A percentile compares a stretch with the other conserved stretches of the same genome.
phyloP scores from a whole-genome alignment of 352 stramenopile species.

The Blastocystis sp. region DNA sequence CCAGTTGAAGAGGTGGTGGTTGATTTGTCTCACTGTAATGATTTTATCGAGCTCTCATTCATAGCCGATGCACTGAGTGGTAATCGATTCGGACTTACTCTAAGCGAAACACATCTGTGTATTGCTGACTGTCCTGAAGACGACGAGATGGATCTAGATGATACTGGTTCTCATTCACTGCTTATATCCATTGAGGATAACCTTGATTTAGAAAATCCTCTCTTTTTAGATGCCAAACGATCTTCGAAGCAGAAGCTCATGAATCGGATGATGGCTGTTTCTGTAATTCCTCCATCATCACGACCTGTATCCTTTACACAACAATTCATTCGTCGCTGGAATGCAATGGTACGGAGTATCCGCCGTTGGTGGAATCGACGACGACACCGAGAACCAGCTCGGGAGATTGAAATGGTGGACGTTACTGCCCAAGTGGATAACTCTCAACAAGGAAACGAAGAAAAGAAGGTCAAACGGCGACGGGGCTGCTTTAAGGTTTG shows the following conservation, averaged over 20 bases:
- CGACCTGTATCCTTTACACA: not conserved
- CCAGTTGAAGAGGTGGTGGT: too few relatives aligned
- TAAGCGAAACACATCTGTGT: too few relatives aligned
- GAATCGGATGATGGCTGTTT: not conserved
- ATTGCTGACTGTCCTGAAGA: too few relatives aligned
- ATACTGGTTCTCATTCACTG: too few relatives aligned
- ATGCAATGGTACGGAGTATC: not conserved
- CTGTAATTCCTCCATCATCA: too few relatives aligned
- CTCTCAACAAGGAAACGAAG: not conserved
- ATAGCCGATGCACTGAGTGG: too few relatives aligned
- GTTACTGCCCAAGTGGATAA: not conserved
- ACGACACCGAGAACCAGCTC: not conserved
- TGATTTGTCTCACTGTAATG: too few relatives aligned
- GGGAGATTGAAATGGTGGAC: not conserved
- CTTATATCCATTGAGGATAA: not conserved
- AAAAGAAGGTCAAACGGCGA: not conserved
- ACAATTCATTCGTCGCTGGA: not conserved
- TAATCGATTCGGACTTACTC: too few relatives aligned
- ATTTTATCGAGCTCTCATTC: too few relatives aligned
- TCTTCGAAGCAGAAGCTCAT: constrained; percentile 9
- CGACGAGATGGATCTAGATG: too few relatives aligned
- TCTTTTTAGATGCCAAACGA: not conserved
- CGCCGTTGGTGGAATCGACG: not conserved
- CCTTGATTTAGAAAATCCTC: not conserved
- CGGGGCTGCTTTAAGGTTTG: not conserved